These are phyloP conservation scores for Xylariaceae sp. DNA, from an alignment of 2,329 filamentous ascomycete species.

Conservation along the genomic window DNA sequence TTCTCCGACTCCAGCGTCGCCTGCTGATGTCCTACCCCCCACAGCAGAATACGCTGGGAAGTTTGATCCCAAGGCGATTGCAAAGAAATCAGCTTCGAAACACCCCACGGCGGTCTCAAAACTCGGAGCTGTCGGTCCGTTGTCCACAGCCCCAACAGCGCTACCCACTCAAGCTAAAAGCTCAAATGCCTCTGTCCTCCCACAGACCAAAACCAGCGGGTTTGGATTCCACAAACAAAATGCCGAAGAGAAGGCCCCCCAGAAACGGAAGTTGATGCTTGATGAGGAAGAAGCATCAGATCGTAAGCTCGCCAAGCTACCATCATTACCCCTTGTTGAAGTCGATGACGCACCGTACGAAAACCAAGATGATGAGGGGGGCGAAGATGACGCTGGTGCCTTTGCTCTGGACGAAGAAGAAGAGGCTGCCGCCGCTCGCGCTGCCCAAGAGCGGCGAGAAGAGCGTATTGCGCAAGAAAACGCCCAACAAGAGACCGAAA, in stretches of 20 bases:
- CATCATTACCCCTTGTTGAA: slow-evolving; percentile 66
- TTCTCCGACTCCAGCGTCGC: slow-evolving; percentile 47
- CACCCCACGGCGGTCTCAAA: slow-evolving; percentile 51
- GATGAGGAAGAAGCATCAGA: slow-evolving; percentile 84
- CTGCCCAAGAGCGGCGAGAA: slow-evolving; percentile 80
- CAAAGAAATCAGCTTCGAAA: slow-evolving; percentile 65
- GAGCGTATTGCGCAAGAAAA: slow-evolving; percentile 55
- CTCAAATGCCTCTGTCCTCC: slow-evolving; percentile 48
- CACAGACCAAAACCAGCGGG: slow-evolving; percentile 72
- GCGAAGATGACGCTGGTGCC: slow-evolving; percentile 68
- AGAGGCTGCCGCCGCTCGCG: slow-evolving; percentile 76
- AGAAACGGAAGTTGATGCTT: slow-evolving; percentile 75
- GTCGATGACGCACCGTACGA: slow-evolving; percentile 57
- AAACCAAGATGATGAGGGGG: slow-evolving; percentile 54
- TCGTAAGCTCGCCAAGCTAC: slow-evolving; percentile 87
- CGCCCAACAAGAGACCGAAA: slow-evolving; percentile 45
- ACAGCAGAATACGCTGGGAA: slow-evolving; percentile 67
- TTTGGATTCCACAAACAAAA: slow-evolving; percentile 76
- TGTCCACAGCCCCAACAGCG: slow-evolving; percentile 29
- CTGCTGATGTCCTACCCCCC: slow-evolving; percentile 46
- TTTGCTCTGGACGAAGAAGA: slow-evolving; percentile 85
- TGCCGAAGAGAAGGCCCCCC: slow-evolving; percentile 62
- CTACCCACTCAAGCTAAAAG: slow-evolving; percentile 26
- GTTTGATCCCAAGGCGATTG: slow-evolving; percentile 82
- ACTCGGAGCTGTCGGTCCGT: slow-evolving; percentile 44